A percentile compares a stretch with the other conserved stretches of the same genome.
Evolutionary conservation across 75 land plant genomes (phyloP).

Genomic region (Chamaecyparis obtusa): DNA sequence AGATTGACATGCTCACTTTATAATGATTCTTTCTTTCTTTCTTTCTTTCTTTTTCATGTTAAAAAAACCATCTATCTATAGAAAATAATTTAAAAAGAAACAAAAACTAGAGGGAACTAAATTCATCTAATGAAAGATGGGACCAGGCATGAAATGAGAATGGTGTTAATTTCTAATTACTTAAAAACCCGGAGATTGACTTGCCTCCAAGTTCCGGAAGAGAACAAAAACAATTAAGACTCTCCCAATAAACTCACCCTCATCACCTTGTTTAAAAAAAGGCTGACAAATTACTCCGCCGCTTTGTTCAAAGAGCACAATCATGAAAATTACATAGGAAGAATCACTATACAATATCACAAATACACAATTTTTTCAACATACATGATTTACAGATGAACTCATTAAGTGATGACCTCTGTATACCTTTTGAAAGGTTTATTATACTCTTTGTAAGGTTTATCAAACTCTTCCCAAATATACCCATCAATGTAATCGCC

Average conservation of each 20-base stretch:
- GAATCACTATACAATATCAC: background rate
- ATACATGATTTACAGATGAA: background rate
- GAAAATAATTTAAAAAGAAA: background rate
- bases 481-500: constrained; percentile 18
- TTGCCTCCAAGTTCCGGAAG: background rate
- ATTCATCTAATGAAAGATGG: background rate
- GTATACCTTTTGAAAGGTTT: background rate
- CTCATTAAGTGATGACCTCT: background rate
- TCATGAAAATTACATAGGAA: background rate
- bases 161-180: background rate
- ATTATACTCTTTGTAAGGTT: background rate
- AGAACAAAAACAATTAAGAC: background rate
- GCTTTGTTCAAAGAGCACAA: background rate
- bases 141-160: background rate
- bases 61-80: background rate
- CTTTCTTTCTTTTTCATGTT: too few relatives aligned
- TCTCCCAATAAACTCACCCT: background rate
- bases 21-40: too few relatives aligned
- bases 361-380: background rate
- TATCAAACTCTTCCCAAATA: background rate
- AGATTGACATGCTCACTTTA: too few relatives aligned
- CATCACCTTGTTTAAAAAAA: background rate
- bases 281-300: background rate
- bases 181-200: background rate
- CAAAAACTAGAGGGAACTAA: background rate